Conservation (phyloP, 306 rosid genomes). For the Fragaria iinumae region DNA sequence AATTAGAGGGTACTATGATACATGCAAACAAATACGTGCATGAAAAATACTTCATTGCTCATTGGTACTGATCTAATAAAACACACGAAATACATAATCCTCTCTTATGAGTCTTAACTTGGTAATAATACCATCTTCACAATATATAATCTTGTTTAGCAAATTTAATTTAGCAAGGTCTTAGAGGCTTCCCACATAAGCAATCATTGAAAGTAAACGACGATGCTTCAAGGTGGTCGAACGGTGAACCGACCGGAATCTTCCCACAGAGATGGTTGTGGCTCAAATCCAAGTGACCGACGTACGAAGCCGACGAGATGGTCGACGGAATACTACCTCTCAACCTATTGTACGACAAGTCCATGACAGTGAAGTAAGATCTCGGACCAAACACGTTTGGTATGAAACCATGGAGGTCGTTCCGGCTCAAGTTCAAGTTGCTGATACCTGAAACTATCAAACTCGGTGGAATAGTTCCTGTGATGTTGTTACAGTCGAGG, state of each 20-base stretch:
- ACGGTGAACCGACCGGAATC: slow-evolving; percentile 80
- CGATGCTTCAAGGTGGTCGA: slow-evolving; percentile 85
- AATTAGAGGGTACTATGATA: neutral
- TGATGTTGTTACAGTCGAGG: slow-evolving; percentile 58
- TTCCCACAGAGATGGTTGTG: slow-evolving; percentile 82
- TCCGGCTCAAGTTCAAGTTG: slow-evolving; percentile 70
- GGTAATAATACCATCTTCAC: neutral
- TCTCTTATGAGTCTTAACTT: neutral
- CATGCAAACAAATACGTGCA: neutral
- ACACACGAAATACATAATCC: neutral
- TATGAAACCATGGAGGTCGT: slow-evolving; percentile 45
- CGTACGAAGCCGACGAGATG: slow-evolving; percentile 48
- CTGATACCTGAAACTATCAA: slow-evolving; percentile 56
- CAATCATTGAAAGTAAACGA: slow-evolving; percentile 79
- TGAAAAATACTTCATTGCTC: neutral
- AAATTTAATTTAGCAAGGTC: slow-evolving; percentile 40
- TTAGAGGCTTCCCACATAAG: slow-evolving; percentile 85
- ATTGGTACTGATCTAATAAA: neutral
- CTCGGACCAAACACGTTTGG: slow-evolving; percentile 59
- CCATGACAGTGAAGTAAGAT: slow-evolving; percentile 74
- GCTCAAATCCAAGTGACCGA: slow-evolving; percentile 94
- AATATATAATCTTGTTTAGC: neutral
- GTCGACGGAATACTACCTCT: slow-evolving; percentile 67
- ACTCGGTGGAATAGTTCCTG: slow-evolving; percentile 55
- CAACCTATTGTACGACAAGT: slow-evolving; percentile 60